Base-by-base conservation (phyloP, 176 grass and related monocot genomes). In the Zea luxurians region DNA sequence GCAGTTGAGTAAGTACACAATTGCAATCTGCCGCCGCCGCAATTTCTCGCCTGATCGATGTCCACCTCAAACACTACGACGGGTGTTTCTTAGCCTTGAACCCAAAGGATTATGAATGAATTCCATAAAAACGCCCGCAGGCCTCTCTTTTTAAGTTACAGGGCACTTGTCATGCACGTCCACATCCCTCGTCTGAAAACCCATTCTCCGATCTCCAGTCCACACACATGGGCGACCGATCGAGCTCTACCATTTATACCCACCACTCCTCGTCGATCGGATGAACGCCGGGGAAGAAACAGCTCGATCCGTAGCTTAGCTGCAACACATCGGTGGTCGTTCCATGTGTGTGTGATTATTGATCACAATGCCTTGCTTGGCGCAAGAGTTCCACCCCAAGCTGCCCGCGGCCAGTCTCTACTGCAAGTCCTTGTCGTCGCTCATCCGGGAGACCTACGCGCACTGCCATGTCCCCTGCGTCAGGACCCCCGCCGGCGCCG, bases 161-260 rank as follows among this genome's bases (percentile, higher is more conserved):
- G 83, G 50, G 89, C 78, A 70, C 71, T 82, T 90, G 41, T 98
- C 91, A 86, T 93, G 92, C 81, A 87, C 27, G 90, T 95, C 92
- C 64, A 85, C 87, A 55, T 99, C 91, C 76, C 74, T 80, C 81
- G 15, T 61, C 63, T 15, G 52, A 17, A 57, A 66, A 60, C 68
- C 60, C 74, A 79, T 61, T 48, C 48, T 49, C 64, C 54, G 66
- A 67, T 74, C 62, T 52, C 80, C 55, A 78, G 27, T 27, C 27
- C 34, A 7, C 46, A 34, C 43, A 17, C 44, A 17, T 61, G 59
- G 58, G 4, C 67, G 45, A 35, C 20, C 34, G 58, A 27, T 27
- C 78, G 77, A 75, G 46, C 67, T 71, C 83, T 61, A 16, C 44
- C 70, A 79, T 87, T 83, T 86, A 83, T 86, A 89, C 57, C 78